These are phyloP conservation scores for Ramaria rubella DNA, from an alignment of 768 basidiomycete species.

Conservation along the genomic window DNA sequence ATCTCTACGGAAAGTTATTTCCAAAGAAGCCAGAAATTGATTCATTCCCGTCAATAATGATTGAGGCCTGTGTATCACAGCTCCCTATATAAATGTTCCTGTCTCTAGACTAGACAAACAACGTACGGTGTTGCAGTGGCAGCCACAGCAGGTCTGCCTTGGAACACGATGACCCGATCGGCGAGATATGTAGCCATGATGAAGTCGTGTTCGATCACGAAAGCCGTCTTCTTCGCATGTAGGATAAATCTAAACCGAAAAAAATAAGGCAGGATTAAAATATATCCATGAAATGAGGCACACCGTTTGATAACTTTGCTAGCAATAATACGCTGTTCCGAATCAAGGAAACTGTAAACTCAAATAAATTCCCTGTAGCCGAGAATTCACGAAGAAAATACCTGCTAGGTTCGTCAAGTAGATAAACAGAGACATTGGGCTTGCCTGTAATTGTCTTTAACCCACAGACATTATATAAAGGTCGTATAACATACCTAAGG, in stretches of 20 bases:
- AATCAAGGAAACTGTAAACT: slow-evolving; percentile 77
- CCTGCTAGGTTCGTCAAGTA: slow-evolving; percentile 92
- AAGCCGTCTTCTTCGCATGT: slow-evolving; percentile 95
- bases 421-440: slow-evolving; percentile 79
- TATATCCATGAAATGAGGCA: slow-evolving; percentile 13
- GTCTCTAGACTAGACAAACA: neutral
- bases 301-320: slow-evolving; percentile 96
- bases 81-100: neutral
- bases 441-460: slow-evolving; percentile 39
- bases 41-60: slow-evolving; percentile 96
- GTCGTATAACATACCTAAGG: slow-evolving; percentile 51
- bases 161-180: slow-evolving; percentile 92
- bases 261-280: neutral
- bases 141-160: slow-evolving; percentile 76
- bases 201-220: slow-evolving; percentile 99
- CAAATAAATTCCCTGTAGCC: neutral
- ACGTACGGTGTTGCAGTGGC: slow-evolving; percentile 89
- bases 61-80: slow-evolving; percentile 58
- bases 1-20: slow-evolving; percentile 97
- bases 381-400: slow-evolving; percentile 32
- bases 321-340: slow-evolving; percentile 98
- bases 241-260: slow-evolving; percentile 69
- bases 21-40: slow-evolving; percentile 88
- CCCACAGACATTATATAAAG: neutral
- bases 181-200: slow-evolving; percentile 99